phyloP scores from a whole-genome alignment of 345 rosid genomes.

The Salix exigua region DNA sequence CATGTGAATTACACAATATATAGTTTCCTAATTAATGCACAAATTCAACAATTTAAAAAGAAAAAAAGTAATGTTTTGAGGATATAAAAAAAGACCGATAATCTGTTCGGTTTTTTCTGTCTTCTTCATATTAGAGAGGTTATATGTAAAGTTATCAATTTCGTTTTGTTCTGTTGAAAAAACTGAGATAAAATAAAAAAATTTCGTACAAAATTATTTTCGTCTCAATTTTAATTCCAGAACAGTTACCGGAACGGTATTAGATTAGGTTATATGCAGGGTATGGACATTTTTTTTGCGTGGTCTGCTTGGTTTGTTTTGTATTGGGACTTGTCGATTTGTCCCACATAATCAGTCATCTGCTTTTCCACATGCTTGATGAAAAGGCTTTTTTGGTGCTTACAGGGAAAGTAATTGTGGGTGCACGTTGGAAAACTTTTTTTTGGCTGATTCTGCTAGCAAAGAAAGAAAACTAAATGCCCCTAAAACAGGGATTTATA shows the following conservation, averaged over 20 bases:
- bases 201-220: no score
- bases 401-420: not conserved
- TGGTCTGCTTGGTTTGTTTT: no score
- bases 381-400: not conserved
- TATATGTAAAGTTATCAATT: no score
- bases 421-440: not conserved
- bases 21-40: no score
- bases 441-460: not conserved
- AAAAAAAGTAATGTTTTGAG: no score
- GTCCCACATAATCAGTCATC: not conserved
- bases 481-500: not conserved
- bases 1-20: no score
- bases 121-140: not conserved
- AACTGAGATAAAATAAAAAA: no score
- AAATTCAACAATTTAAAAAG: no score
- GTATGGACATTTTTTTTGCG: not conserved
- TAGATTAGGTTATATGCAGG: not conserved
- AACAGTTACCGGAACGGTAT: no score
- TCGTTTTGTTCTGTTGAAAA: no score
- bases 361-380: not conserved
- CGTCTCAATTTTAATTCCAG: no score
- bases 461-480: not conserved
- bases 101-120: not conserved
- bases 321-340: not conserved
- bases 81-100: not conserved